Percentiles rank a stretch among this genome's conserved stretches.
Evolutionary conservation across 331 rosid genomes (phyloP).

Genomic region (Ulmus americana): DNA sequence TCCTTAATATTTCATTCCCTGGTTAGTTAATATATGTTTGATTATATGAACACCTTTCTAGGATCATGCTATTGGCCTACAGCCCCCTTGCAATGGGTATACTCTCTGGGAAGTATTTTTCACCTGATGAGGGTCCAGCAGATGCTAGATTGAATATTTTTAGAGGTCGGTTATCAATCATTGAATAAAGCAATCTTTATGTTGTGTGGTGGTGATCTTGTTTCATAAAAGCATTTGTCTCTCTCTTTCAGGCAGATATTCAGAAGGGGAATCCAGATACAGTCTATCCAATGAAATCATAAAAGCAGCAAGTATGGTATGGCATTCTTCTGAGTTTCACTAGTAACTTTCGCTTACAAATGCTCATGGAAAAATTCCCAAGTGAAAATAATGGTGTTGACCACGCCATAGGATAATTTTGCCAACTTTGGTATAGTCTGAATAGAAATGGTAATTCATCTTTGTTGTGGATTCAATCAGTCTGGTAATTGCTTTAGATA

Average conservation of each 20-base stretch:
- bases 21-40: not conserved
- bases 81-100: constrained; percentile 96
- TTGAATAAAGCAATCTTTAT: constrained; percentile 3
- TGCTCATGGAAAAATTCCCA: constrained; percentile 8
- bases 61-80: constrained; percentile 78
- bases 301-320: constrained; percentile 39
- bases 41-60: constrained; percentile 24
- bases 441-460: not conserved
- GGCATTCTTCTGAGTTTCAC: constrained; percentile 10
- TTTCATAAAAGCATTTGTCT: constrained; percentile 19
- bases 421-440: constrained; percentile 9
- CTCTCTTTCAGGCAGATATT: constrained; percentile 53
- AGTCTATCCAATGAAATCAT: constrained; percentile 44
- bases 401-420: constrained; percentile 6
- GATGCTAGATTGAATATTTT: constrained; percentile 71
- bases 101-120: constrained; percentile 83
- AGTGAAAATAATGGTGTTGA: not conserved
- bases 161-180: constrained; percentile 44
- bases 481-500: not conserved
- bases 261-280: constrained; percentile 89
- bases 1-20: not conserved
- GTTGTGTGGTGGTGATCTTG: constrained; percentile 1
- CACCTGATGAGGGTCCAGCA: constrained; percentile 43
- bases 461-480: not conserved
- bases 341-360: not conserved